Conservation (phyloP, 129 eudicot species). For the Saposhnikovia divaricata region DNA sequence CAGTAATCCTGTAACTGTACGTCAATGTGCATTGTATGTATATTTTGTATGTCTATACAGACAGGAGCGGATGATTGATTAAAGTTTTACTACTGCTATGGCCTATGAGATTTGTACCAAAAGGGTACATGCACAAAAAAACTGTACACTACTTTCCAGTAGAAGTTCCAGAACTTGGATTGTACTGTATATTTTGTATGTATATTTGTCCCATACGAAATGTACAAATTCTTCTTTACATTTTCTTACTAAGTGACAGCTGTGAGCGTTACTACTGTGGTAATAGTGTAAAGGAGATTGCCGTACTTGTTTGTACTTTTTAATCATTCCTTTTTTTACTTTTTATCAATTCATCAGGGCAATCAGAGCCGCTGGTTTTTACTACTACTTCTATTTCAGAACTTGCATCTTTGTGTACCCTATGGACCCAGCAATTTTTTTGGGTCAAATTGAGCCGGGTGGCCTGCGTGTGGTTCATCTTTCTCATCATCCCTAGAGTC, state of each 20-base stretch:
- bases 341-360: neutral
- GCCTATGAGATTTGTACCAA: too few relatives aligned
- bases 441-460: conserved; percentile 12
- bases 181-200: neutral
- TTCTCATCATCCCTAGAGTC: neutral
- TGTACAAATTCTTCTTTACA: neutral
- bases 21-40: too few relatives aligned
- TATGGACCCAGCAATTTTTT: conserved; percentile 11
- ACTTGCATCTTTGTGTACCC: neutral
- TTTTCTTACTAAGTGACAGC: neutral
- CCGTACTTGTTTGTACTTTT: neutral
- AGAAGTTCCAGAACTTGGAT: neutral
- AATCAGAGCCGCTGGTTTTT: conserved; percentile 1
- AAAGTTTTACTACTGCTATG: too few relatives aligned
- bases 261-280: neutral
- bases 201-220: conserved; percentile 1
- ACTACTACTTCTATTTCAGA: neutral
- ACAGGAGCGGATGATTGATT: neutral
- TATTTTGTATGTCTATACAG: neutral
- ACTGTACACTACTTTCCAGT: neutral
- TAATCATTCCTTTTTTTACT: neutral
- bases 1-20: neutral
- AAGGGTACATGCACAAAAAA: neutral
- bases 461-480: conserved; percentile 7
- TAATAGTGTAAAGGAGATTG: neutral